Conservation (phyloP, 2,329 filamentous ascomycete genomes). For the Graphilbum sp. region DNA sequence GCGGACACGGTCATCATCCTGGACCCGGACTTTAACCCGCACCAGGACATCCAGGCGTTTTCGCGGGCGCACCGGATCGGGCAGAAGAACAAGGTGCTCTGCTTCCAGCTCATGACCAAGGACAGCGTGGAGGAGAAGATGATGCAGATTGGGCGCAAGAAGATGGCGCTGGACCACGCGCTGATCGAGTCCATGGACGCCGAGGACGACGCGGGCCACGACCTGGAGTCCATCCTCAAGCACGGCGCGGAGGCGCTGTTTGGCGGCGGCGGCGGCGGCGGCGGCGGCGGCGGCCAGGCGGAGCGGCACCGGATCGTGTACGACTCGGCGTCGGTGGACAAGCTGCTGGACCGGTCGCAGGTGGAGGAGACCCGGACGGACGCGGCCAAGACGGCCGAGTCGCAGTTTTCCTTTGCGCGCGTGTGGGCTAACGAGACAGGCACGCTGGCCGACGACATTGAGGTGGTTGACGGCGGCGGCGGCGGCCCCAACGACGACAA, state of each 20-base stretch:
- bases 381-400: slow-evolving; percentile 40
- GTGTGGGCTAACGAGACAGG: slow-evolving; percentile 80
- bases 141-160: slow-evolving; percentile 86
- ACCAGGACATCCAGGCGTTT: slow-evolving; percentile 91
- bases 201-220: slow-evolving; percentile 61
- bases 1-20: slow-evolving; percentile 97
- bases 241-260: slow-evolving; percentile 82
- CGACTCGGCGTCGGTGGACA: slow-evolving; percentile 68
- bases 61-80: slow-evolving; percentile 92
- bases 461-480: slow-evolving; percentile 19
- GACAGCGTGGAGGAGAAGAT: slow-evolving; percentile 88
- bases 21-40: slow-evolving; percentile 93
- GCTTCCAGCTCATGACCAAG: slow-evolving; percentile 86
- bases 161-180: slow-evolving; percentile 89
- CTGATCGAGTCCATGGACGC: slow-evolving; percentile 84
- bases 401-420: slow-evolving; percentile 74
- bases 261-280: slow-evolving; percentile 17
- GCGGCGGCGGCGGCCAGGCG: slow-evolving; percentile 34
- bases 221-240: slow-evolving; percentile 74
- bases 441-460: slow-evolving; percentile 45
- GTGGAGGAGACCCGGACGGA: slow-evolving; percentile 55
- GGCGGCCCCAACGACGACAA: slow-evolving; percentile 23
- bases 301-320: slow-evolving; percentile 62
- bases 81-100: slow-evolving; percentile 88
- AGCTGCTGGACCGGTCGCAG: slow-evolving; percentile 72